phyloP scores from a whole-genome alignment of 2,329 filamentous ascomycete genomes.

The Nemania sp. region DNA sequence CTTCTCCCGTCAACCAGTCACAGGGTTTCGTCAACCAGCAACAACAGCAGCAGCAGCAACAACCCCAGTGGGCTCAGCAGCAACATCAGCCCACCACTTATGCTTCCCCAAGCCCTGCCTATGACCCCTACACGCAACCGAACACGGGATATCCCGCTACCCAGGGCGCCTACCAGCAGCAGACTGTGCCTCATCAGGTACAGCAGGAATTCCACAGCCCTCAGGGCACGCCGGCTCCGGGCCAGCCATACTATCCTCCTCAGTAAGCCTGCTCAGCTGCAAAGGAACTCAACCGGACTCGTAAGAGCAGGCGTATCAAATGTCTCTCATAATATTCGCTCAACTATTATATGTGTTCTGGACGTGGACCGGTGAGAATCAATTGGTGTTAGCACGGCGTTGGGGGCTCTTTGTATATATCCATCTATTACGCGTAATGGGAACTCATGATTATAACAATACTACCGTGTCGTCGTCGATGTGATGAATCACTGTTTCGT shows the following conservation, averaged over 20 bases:
- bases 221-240: conserved; percentile 32
- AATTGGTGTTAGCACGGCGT: conserved; percentile 16
- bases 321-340: neutral
- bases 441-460: neutral
- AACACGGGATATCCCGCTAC: conserved; percentile 28
- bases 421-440: neutral
- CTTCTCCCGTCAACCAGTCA: conserved; percentile 16
- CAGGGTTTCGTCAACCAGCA: conserved; percentile 31
- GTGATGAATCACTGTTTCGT: no score
- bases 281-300: neutral
- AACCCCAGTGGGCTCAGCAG: conserved; percentile 25
- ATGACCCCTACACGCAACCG: conserved; percentile 30
- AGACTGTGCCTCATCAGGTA: conserved; percentile 10
- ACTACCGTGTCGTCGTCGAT: no score
- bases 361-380: neutral
- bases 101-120: conserved; percentile 3
- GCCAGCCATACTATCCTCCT: conserved; percentile 30
- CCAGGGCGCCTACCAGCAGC: conserved; percentile 28
- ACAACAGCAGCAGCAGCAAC: conserved; percentile 33
- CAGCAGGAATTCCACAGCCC: conserved; percentile 23
- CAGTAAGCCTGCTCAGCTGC: conserved; percentile 15
- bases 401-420: conserved; percentile 9
- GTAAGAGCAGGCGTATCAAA: neutral
- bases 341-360: neutral
- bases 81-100: conserved; percentile 24